phyloP scores from a whole-genome alignment of 352 stramenopile species.

The Pythium sp. region DNA sequence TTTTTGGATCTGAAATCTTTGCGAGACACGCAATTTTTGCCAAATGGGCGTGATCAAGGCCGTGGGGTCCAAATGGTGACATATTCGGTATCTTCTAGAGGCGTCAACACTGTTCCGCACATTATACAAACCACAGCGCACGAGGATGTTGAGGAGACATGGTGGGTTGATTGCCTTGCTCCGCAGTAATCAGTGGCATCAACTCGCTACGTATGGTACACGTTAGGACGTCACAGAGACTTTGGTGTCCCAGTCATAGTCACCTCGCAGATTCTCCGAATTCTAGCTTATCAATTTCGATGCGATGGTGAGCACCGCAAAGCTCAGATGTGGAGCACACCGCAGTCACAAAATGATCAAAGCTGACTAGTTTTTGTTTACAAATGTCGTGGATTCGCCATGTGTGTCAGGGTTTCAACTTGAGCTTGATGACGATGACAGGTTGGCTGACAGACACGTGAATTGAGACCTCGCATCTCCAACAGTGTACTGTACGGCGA shows the following conservation, averaged over 20 bases:
- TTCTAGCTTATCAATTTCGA: not conserved
- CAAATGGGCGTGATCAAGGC: not conserved
- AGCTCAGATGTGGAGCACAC: not conserved
- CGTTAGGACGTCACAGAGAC: not conserved
- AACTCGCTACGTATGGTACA: not conserved
- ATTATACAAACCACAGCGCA: not conserved
- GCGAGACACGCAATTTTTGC: not conserved
- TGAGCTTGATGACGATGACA: not conserved
- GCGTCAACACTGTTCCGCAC: not conserved
- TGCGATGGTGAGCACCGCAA: not conserved
- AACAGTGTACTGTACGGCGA: not conserved
- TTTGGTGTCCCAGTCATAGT: not conserved
- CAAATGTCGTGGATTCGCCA: not conserved
- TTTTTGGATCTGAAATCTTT: not conserved
- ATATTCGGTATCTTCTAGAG: not conserved
- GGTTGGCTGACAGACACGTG: no score
- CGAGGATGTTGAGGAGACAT: not conserved
- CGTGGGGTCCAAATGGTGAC: not conserved
- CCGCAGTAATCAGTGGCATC: not conserved
- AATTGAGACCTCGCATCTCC: not conserved
- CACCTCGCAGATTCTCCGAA: not conserved
- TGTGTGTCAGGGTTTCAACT: not conserved
- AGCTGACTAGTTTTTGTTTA: not conserved
- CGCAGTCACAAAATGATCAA: not conserved
- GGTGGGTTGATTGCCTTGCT: not conserved